Base-by-base conservation (phyloP, 225 moss, liverwort and hornwort species). In the Marchantia paleacea region DNA sequence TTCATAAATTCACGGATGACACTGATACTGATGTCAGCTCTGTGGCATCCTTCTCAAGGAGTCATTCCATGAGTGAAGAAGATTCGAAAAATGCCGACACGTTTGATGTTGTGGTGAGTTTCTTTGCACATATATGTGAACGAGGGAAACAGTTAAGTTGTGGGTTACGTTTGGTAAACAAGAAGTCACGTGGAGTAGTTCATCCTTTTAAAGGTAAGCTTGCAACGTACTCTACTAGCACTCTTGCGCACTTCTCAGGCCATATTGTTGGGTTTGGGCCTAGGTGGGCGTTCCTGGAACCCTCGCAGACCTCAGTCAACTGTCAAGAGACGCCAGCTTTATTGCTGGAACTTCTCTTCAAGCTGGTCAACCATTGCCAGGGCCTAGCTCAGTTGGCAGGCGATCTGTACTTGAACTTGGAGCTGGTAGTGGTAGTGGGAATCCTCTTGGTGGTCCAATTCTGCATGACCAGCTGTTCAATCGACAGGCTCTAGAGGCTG, bases 81-180 rank as follows among this genome's bases (percentile, higher is more conserved):
- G 95, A 95, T 83, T 87, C 93, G 78, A 95, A 93, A 77, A 95
- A 95, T 74, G 89, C 95, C 13, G 95, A 95, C 71, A 95, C 95
- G 25, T 95, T 95, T 79, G 93, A 95, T 78, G 95, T 95, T 81
- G 86, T 90, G 82, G 95, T 95, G 87, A 92, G 88, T 49, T 75
- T 25, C 25, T 39, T 39, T 39, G 39, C 39, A 39, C 39, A 39
- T 39, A 39, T 39, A 39, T 39, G 39, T 39, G 39, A 39, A 39
- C 39, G 5, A 39, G 39, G 39, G 39, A 39, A 39, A 12, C 57
- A 12, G 13, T 57, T 9, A 9, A 57, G 19, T 19, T 57, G 57
- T 57, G 57, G 57, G 13, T 13, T 57, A 57, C 1, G 14, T 57
- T 57, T 57, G 57, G 57, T 57, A 57, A 13, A 4, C 57, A 12